These are phyloP conservation scores for Ceratobasidium sp. DNA, from an alignment of 1,284 basidiomycete species.

Conservation along the genomic window DNA sequence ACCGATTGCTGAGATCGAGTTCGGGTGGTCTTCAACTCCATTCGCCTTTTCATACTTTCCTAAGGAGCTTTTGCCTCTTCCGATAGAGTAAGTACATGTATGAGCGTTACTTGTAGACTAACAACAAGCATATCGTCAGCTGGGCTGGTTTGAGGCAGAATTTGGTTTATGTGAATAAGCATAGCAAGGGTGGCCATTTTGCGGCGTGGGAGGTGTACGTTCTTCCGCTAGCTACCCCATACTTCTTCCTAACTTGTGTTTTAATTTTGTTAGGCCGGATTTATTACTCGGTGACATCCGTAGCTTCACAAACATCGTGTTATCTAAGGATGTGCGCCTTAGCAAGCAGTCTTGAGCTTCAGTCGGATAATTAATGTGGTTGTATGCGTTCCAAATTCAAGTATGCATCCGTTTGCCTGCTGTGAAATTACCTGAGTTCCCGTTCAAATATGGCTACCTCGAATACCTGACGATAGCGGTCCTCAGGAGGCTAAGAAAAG, in stretches of 20 bases:
- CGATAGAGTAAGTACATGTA: slow-evolving; percentile 47
- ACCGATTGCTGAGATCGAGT: slow-evolving; percentile 38
- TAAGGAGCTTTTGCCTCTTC: slow-evolving; percentile 45
- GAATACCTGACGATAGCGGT: too few relatives aligned
- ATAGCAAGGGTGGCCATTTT: slow-evolving; percentile 50
- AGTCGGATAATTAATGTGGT: neutral
- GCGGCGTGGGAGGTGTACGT: slow-evolving; percentile 50
- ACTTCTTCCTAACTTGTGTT: neutral
- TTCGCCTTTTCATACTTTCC: slow-evolving; percentile 48
- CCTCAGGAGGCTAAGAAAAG: neutral
- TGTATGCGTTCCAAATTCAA: slow-evolving; percentile 2
- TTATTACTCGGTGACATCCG: slow-evolving; percentile 47
- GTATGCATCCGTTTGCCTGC: too few relatives aligned
- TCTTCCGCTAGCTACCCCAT: neutral
- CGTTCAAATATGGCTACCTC: too few relatives aligned
- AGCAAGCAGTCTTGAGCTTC: neutral
- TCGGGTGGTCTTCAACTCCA: slow-evolving; percentile 44
- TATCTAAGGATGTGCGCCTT: slow-evolving; percentile 11
- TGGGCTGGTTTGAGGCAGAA: slow-evolving; percentile 49
- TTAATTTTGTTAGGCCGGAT: slow-evolving; percentile 46
- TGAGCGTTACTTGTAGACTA: neutral
- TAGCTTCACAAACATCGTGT: slow-evolving; percentile 45
- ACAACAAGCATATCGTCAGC: slow-evolving; percentile 6
- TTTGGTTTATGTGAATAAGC: slow-evolving; percentile 46
- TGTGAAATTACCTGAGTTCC: too few relatives aligned